These are phyloP conservation scores for Ophiocordyceps camponoti-rufipedis DNA, from an alignment of 2,329 filamentous ascomycete species.

Conservation along the genomic window DNA sequence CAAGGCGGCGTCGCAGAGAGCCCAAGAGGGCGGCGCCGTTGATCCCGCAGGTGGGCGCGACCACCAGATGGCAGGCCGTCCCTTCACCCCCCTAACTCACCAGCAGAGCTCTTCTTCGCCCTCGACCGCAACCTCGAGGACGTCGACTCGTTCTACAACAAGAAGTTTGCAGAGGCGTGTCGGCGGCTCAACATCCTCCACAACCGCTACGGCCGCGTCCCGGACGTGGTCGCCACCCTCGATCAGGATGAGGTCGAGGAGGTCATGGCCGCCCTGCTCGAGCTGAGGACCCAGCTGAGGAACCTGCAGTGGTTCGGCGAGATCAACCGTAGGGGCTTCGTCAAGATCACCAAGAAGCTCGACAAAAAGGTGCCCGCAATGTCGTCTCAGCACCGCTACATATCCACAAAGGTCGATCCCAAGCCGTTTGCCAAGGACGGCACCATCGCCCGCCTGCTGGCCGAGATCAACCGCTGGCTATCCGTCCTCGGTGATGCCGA, in stretches of 20 bases:
- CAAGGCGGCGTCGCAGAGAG: constrained; percentile 53
- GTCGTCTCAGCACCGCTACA: constrained; percentile 66
- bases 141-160: constrained; percentile 93
- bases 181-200: constrained; percentile 73
- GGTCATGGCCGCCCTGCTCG: constrained; percentile 73
- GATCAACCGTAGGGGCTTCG: constrained; percentile 84
- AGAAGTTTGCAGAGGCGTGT: constrained; percentile 72
- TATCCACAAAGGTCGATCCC: constrained; percentile 79
- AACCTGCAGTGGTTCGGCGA: constrained; percentile 97
- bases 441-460: constrained; percentile 27
- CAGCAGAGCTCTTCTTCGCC: constrained; percentile 82
- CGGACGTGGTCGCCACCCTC: constrained; percentile 51
- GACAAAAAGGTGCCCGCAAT: constrained; percentile 79
- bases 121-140: constrained; percentile 95
- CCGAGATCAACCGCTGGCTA: constrained; percentile 77
- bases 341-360: constrained; percentile 97
- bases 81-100: constrained; percentile 14
- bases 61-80: constrained; percentile 7
- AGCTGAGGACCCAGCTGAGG: constrained; percentile 69
- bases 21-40: constrained; percentile 51
- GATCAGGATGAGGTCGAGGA: constrained; percentile 86
- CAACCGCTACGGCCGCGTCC: constrained; percentile 64
- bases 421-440: constrained; percentile 68
- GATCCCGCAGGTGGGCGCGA: constrained; percentile 70
- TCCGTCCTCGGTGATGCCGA: constrained; percentile 65